A percentile compares a stretch with the other conserved stretches of the same genome.
These are phyloP conservation scores for Lupinus albus DNA, from an alignment of 306 rosid genomes.

Conservation along the genomic window DNA sequence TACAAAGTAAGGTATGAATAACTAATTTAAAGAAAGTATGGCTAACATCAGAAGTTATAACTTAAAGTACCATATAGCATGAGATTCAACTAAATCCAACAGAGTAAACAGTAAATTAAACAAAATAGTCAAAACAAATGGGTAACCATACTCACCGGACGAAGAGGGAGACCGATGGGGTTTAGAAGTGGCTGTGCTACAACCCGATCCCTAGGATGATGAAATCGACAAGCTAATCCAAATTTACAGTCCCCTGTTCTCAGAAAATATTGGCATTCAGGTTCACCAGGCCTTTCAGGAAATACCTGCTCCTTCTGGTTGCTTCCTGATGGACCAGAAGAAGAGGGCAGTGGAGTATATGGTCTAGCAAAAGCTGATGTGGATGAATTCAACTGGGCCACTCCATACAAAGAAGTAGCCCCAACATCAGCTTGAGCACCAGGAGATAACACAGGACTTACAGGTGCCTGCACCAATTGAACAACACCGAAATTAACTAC, in stretches of 20 bases:
- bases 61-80: background rate
- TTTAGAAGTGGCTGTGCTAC: constrained; percentile 63
- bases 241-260: constrained; percentile 90
- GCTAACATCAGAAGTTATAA: background rate
- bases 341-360: constrained; percentile 60
- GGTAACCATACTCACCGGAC: constrained; percentile 60
- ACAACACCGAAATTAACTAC: constrained; percentile 13
- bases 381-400: constrained; percentile 71
- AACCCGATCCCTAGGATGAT: constrained; percentile 71
- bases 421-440: constrained; percentile 79
- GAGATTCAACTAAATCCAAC: background rate
- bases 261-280: constrained; percentile 74
- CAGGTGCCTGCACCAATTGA: constrained; percentile 70
- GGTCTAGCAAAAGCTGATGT: constrained; percentile 72
- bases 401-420: constrained; percentile 72
- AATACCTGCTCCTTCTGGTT: constrained; percentile 57
- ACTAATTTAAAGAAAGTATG: background rate
- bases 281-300: constrained; percentile 90
- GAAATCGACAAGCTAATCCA: constrained; percentile 77
- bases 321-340: constrained; percentile 54
- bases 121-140: constrained; percentile 9
- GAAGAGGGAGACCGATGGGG: constrained; percentile 78
- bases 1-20: constrained; percentile 11
- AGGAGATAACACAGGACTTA: constrained; percentile 79
- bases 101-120: background rate